Evolutionary conservation across 1,139 yeast genomes (phyloP).

Genomic region (Kazachstania sp.): DNA sequence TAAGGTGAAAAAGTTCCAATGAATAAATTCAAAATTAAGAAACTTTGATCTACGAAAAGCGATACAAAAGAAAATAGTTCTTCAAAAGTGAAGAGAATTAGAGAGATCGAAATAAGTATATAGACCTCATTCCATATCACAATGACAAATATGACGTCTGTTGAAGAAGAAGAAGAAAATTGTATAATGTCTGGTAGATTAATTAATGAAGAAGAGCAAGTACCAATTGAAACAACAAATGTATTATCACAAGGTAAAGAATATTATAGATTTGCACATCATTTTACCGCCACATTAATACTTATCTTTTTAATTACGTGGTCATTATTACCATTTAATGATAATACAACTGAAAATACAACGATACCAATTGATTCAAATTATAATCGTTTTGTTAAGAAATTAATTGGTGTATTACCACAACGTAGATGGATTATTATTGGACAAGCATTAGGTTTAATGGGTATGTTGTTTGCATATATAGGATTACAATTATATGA

Average conservation of each 20-base stretch:
- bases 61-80: no score
- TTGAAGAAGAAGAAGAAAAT: not conserved
- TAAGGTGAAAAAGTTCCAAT: no score
- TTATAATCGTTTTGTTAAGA: conserved; percentile 3
- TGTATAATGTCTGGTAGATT: not conserved
- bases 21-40: no score
- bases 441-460: conserved; percentile 32
- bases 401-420: conserved; percentile 19
- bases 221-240: not conserved
- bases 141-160: no score
- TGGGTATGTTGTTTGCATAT: conserved; percentile 64
- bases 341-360: not conserved
- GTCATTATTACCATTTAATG: conserved; percentile 18
- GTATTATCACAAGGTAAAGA: conserved; percentile 10
- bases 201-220: not conserved
- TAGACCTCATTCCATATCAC: no score
- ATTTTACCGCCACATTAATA: conserved; percentile 16
- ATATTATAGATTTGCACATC: conserved; percentile 25
- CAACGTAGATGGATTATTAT: conserved; percentile 24
- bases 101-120: no score
- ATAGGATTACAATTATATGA: conserved; percentile 63
- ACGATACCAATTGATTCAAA: not conserved
- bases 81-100: no score
- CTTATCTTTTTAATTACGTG: conserved; percentile 16
- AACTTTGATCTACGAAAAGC: no score